A percentile compares a stretch with the other conserved stretches of the same genome.
phyloP scores from a whole-genome alignment of 2,329 filamentous ascomycete species.

The Pseudocercospora eumusae region DNA sequence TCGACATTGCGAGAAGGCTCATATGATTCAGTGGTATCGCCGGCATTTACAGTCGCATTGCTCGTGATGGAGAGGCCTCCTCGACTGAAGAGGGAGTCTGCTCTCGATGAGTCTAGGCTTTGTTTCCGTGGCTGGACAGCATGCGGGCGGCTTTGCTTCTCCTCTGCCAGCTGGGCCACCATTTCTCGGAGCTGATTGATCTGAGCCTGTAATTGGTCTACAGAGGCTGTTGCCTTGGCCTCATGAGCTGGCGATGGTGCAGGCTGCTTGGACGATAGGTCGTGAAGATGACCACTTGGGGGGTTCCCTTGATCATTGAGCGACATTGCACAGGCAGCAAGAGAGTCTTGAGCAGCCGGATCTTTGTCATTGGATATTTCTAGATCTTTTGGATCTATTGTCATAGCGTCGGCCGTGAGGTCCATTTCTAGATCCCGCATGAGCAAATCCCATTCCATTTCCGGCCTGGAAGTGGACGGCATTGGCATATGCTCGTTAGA shows the following conservation, averaged over 20 bases:
- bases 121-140: neutral
- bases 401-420: neutral
- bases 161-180: neutral
- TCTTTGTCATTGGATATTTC: neutral
- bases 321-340: neutral
- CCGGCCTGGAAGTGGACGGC: neutral
- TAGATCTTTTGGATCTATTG: constrained; percentile 2
- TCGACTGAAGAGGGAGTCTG: neutral
- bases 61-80: neutral
- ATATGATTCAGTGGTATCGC: neutral
- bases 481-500: constrained; percentile 3
- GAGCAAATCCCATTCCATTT: neutral
- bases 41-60: neutral
- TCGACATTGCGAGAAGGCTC: neutral
- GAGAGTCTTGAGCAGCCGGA: neutral
- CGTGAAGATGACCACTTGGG: neutral
- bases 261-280: neutral
- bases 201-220: constrained; percentile 2
- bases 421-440: constrained; percentile 1
- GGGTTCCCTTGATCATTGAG: neutral
- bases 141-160: neutral
- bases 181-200: constrained; percentile 8
- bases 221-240: neutral
- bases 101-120: neutral
- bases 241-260: neutral